A percentile compares a stretch with the other conserved stretches of the same genome.
phyloP scores from a whole-genome alignment of 148 eudicot genomes.

The Vaccinium vitisidaea region DNA sequence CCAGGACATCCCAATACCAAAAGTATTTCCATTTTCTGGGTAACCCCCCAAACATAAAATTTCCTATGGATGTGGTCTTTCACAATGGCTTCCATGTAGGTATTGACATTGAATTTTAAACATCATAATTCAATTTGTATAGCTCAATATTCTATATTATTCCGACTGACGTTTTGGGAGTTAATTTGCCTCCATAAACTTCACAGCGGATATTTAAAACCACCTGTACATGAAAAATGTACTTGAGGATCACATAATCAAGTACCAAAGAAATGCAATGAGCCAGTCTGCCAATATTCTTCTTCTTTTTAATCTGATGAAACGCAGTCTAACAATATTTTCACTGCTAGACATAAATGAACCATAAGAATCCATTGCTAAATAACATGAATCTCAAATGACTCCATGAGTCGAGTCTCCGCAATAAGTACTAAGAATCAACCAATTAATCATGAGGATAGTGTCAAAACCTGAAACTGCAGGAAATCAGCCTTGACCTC shows the following conservation, averaged over 20 bases:
- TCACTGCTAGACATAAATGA: neutral
- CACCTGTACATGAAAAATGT: neutral
- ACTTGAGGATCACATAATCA: neutral
- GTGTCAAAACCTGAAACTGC: conserved; percentile 55
- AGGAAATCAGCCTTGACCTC: conserved; percentile 56
- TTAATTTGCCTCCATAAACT: neutral
- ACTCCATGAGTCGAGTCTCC: neutral
- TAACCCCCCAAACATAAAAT: neutral
- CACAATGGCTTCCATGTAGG: neutral
- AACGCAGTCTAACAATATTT: neutral
- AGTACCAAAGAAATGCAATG: neutral
- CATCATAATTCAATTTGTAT: neutral
- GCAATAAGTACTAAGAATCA: neutral
- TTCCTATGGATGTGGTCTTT: neutral
- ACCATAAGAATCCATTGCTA: neutral
- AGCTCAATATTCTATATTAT: neutral
- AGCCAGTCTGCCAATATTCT: neutral
- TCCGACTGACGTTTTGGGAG: neutral
- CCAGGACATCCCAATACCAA: neutral
- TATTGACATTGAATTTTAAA: neutral
- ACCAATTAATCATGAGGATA: neutral
- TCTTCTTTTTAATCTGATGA: too few species aligned
- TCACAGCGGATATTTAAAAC: neutral
- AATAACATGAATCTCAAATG: neutral
- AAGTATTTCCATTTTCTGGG: neutral